Evolutionary conservation across 257 asterid genomes (phyloP).

Genomic region (Solanum peruvianum): DNA sequence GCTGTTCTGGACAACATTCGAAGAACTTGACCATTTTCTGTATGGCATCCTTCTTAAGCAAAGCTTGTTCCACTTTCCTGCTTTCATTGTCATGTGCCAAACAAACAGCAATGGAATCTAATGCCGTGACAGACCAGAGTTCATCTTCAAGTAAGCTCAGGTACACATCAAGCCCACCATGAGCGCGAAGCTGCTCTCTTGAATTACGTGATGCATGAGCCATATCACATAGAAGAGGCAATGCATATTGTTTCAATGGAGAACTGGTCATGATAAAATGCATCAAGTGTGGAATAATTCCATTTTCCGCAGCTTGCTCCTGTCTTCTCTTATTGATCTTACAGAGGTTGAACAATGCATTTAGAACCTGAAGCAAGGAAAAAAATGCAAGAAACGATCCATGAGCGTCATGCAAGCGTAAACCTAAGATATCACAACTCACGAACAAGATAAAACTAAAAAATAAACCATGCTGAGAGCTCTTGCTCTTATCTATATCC

Average conservation of each 20-base stretch:
- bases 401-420: not conserved
- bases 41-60: constrained; percentile 80
- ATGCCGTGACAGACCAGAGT: constrained; percentile 91
- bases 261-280: constrained; percentile 85
- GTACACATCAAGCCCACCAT: constrained; percentile 93
- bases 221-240: constrained; percentile 96
- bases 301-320: constrained; percentile 98
- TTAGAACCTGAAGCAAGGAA: constrained; percentile 60
- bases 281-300: constrained; percentile 95
- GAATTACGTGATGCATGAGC: constrained; percentile 99
- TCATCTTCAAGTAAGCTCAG: constrained; percentile 92
- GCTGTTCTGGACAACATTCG: constrained; percentile 85
- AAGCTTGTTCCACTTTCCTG: constrained; percentile 88
- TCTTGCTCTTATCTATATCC: not conserved
- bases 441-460: not conserved
- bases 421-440: not conserved
- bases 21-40: constrained; percentile 89
- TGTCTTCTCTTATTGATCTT: constrained; percentile 98
- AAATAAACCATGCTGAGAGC: not conserved
- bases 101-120: constrained; percentile 96
- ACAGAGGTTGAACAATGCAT: constrained; percentile 93
- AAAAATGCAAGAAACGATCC: constrained; percentile 18
- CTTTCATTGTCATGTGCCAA: constrained; percentile 94
- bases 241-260: constrained; percentile 78
- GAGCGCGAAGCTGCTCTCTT: constrained; percentile 97